Percentiles rank a stretch among this genome's conserved stretches.
These are phyloP conservation scores for Lepraria neglecta DNA, from an alignment of 495 filamentous ascomycete genomes.

Conservation along the genomic window DNA sequence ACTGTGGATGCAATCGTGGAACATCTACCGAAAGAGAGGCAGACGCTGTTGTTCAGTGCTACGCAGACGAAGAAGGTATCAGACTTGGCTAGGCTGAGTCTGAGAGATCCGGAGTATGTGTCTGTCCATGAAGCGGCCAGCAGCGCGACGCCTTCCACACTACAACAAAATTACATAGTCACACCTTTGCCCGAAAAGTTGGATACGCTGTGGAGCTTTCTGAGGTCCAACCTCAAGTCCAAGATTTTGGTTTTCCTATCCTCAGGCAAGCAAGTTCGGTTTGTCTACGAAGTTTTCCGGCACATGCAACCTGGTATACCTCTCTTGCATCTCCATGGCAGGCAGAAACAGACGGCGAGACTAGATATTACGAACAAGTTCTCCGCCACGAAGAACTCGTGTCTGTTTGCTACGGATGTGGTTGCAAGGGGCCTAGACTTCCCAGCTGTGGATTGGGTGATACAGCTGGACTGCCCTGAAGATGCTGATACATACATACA, in stretches of 20 bases:
- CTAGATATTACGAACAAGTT: conserved; percentile 82
- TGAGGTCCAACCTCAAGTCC: conserved; percentile 76
- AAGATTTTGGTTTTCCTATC: conserved; percentile 95
- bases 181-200: conserved; percentile 81
- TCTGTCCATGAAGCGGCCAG: conserved; percentile 80
- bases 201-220: conserved; percentile 85
- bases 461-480: conserved; percentile 91
- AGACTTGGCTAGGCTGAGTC: conserved; percentile 79
- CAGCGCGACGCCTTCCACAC: conserved; percentile 71
- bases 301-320: conserved; percentile 93
- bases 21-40: conserved; percentile 77
- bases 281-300: conserved; percentile 87
- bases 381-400: conserved; percentile 66
- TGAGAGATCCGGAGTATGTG: conserved; percentile 90
- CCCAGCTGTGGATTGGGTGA: conserved; percentile 94
- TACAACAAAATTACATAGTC: conserved; percentile 88
- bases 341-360: conserved; percentile 84
- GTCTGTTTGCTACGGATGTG: conserved; percentile 92
- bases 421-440: conserved; percentile 92
- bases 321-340: conserved; percentile 88
- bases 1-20: conserved; percentile 91
- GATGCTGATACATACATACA: conserved; percentile 98
- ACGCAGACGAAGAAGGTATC: conserved; percentile 93
- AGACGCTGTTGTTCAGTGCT: conserved; percentile 92
- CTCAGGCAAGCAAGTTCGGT: conserved; percentile 92